Percentiles rank a stretch among this genome's conserved stretches.
These are phyloP conservation scores for Amaranthus palmeri DNA, from an alignment of 148 eudicot species.

Conservation along the genomic window DNA sequence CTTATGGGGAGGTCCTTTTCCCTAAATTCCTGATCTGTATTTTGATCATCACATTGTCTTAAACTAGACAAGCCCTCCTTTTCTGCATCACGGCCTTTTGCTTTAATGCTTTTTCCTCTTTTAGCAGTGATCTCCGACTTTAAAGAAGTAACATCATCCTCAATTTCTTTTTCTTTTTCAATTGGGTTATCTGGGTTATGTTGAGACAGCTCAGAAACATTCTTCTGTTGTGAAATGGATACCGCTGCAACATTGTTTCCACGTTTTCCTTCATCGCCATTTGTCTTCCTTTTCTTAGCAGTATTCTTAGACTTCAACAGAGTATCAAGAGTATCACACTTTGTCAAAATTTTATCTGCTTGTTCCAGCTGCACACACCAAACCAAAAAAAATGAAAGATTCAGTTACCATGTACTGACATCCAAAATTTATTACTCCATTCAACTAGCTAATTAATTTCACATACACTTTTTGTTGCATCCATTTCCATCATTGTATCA, in stretches of 20 bases:
- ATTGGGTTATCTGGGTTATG: background rate
- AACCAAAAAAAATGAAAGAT: too few species aligned
- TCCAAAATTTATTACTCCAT: too few species aligned
- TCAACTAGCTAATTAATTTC: slow-evolving; percentile 7
- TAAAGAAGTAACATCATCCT: background rate
- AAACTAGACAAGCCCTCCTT: slow-evolving; percentile 20
- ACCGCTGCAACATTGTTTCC: slow-evolving; percentile 2
- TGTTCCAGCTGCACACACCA: too few species aligned
- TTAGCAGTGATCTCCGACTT: slow-evolving; percentile 19
- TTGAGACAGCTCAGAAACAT: too few species aligned
- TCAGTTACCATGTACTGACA: too few species aligned
- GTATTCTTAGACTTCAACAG: slow-evolving; percentile 3
- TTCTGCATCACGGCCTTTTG: slow-evolving; percentile 26
- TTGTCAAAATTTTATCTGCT: too few species aligned
- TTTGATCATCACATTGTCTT: slow-evolving; percentile 19
- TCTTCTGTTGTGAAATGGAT: too few species aligned
- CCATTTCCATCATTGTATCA: slow-evolving; percentile 15
- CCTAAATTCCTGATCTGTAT: background rate
- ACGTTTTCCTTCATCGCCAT: background rate
- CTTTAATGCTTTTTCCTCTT: slow-evolving; percentile 32
- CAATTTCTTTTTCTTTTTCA: background rate
- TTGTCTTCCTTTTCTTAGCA: slow-evolving; percentile 6
- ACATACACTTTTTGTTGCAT: slow-evolving; percentile 16
- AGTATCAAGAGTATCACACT: background rate
- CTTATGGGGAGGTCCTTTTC: too few species aligned